Percentiles rank a stretch among this genome's conserved stretches.
phyloP scores from a whole-genome alignment of 768 basidiomycete genomes.

The Calocybe indica region DNA sequence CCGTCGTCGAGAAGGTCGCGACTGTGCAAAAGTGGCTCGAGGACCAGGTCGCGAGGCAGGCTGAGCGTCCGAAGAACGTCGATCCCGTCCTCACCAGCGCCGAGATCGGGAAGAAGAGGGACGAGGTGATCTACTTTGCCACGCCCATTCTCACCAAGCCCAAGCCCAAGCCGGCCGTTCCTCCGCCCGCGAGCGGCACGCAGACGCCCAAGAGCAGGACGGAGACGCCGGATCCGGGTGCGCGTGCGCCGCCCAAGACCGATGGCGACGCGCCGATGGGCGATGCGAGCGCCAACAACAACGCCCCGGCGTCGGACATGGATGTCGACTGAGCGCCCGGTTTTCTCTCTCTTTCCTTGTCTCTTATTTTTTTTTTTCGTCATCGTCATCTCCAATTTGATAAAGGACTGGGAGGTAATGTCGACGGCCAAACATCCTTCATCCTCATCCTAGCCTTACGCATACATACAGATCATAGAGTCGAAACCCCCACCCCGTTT shows the following conservation, averaged over 20 bases:
- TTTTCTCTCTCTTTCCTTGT: neutral
- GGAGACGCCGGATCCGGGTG: constrained; percentile 48
- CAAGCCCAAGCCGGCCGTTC: constrained; percentile 81
- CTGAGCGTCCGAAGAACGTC: constrained; percentile 83
- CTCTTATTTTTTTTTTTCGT: neutral
- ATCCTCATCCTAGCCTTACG: too few species aligned
- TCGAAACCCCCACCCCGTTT: too few species aligned
- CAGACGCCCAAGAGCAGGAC: constrained; percentile 69
- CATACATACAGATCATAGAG: too few species aligned
- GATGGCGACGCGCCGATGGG: constrained; percentile 22
- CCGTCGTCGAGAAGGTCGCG: constrained; percentile 84
- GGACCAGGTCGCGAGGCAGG: constrained; percentile 83
- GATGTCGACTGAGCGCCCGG: constrained; percentile 62
- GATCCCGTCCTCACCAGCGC: constrained; percentile 76
- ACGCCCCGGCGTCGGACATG: constrained; percentile 66
- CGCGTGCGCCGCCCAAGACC: constrained; percentile 20
- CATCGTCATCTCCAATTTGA: neutral
- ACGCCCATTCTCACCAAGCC: constrained; percentile 87
- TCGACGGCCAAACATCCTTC: too few species aligned
- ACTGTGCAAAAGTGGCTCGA: constrained; percentile 94
- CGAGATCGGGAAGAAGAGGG: constrained; percentile 87
- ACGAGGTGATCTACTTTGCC: constrained; percentile 88
- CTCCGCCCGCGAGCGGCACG: constrained; percentile 41
- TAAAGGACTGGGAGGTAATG: too few species aligned
- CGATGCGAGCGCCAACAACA: too few species aligned